Percentiles rank a stretch among this genome's conserved stretches.
Conservation (phyloP, 2,329 filamentous ascomycete species). For the Apiospora aurea region DNA sequence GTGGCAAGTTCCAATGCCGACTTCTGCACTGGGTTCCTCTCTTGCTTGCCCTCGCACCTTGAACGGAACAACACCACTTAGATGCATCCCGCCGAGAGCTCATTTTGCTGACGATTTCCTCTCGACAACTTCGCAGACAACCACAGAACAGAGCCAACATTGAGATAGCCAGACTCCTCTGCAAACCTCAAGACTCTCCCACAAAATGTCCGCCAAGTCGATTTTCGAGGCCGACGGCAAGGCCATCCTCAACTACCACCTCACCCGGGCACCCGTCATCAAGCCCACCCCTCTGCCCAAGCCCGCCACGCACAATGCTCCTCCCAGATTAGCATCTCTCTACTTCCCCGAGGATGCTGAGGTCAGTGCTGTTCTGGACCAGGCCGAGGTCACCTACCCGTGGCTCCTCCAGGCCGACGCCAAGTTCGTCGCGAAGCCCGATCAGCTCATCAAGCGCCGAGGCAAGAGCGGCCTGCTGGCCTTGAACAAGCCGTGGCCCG, state of each 20-base stretch:
- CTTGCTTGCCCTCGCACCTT: neutral
- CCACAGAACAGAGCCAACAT: conserved; percentile 30
- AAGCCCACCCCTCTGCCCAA: conserved; percentile 93
- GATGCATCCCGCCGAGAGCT: conserved; percentile 22
- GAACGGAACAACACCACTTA: conserved; percentile 7
- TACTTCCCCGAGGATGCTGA: conserved; percentile 90
- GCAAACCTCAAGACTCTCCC: conserved; percentile 28
- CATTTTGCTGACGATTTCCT: conserved; percentile 33
- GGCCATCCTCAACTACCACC: conserved; percentile 99
- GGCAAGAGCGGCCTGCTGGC: conserved; percentile 97
- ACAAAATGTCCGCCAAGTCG: conserved; percentile 90
- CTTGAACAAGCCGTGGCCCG: conserved; percentile 96
- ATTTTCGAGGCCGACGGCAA: conserved; percentile 99
- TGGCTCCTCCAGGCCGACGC: conserved; percentile 85
- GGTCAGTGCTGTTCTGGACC: conserved; percentile 84
- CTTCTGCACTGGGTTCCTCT: neutral
- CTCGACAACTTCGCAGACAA: conserved; percentile 30
- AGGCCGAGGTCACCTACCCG: conserved; percentile 95
- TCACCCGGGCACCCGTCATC: conserved; percentile 95
- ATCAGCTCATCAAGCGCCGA: conserved; percentile 99
- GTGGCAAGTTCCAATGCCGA: neutral
- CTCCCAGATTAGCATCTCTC: conserved; percentile 88
- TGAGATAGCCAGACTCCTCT: conserved; percentile 37
- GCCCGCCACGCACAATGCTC: conserved; percentile 87
- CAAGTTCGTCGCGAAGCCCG: conserved; percentile 98